Evolutionary conservation across 1,284 basidiomycete species (phyloP), one percentile per base, ranked within the genome.

Genomic region (Rhodotorula sp.): DNA sequence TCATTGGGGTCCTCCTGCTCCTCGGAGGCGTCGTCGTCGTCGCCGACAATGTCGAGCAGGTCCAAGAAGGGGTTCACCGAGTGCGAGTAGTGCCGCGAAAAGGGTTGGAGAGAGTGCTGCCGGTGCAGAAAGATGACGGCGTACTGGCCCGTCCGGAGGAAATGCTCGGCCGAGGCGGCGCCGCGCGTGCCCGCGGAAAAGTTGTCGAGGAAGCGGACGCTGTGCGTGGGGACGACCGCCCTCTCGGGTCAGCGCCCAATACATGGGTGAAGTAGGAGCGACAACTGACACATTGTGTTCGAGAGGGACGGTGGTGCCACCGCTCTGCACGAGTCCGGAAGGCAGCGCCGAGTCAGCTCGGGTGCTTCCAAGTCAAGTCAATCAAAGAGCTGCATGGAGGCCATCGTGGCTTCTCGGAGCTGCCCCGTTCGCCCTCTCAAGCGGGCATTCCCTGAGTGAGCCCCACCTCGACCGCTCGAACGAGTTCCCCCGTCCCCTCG

Each of bases 61-160:
- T 98, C 95, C 68, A 99, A 88, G 83, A 99, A 98, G 0, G 96
- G 96, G 81, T 98, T 96, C 3, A 94, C 94, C 0, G 94, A 96
- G 81, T 99, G 96, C 14, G 92, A 95, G 83, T 98, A 99, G 81
- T 97, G 96, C 63, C 96, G 85, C 78, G 92, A 95, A 84, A 95
- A 99, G 0, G 97, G 96, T 75, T 96, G 92, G 49, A 99, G 87
- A 76, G 93, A 97, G 85, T 97, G 96, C 81, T 97, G 93, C 15
- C 96, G 87, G 82, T 97, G 94, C 87, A 99, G 91, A 83, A 99
- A 99, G 79, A 99, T 95, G 80, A 99, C 97, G 31, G 95, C 94
- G 83, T 99, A 99, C 73, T 91, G 91, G 3, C 91, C 88, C 78
- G 89, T 77, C 7, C 81, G 87, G 68, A 99, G 87, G 81, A 99